Percentiles rank a stretch among this genome's conserved stretches.
These are phyloP conservation scores for Artemisia argyi DNA, from an alignment of 129 eudicot species.

Conservation along the genomic window DNA sequence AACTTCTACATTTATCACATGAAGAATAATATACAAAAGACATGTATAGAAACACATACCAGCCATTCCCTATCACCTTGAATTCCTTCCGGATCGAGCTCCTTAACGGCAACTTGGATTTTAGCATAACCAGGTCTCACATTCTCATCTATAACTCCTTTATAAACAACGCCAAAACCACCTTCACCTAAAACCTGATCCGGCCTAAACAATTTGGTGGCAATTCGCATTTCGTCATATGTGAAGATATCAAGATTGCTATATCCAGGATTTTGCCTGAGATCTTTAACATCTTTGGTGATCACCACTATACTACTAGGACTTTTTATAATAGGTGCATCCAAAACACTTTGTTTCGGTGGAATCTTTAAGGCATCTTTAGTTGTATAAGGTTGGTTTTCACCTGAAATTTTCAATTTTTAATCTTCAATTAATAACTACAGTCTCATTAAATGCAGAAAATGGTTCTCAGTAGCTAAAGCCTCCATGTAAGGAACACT, in stretches of 20 bases:
- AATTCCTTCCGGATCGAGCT: constrained; percentile 79
- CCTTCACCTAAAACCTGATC: constrained; percentile 88
- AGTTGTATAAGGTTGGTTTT: constrained; percentile 21
- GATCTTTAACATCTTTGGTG: constrained; percentile 66
- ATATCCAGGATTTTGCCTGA: constrained; percentile 63
- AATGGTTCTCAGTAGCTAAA: not conserved
- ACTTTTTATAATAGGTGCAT: constrained; percentile 14
- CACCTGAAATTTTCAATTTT: constrained; percentile 40
- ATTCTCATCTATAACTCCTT: constrained; percentile 74
- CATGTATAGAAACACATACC: constrained; percentile 41
- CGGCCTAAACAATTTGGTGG: constrained; percentile 74
- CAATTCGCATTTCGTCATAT: constrained; percentile 81
- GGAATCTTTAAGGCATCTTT: constrained; percentile 42
- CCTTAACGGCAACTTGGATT: constrained; percentile 76
- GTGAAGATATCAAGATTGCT: constrained; percentile 78
- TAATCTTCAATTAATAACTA: constrained; percentile 10
- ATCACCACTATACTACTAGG: constrained; percentile 45
- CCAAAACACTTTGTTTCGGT: constrained; percentile 20
- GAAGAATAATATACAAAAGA: not conserved
- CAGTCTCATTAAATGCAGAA: not conserved
- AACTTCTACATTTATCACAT: too few species aligned
- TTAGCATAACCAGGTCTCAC: constrained; percentile 70
- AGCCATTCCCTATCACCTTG: constrained; percentile 99
- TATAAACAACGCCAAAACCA: constrained; percentile 90
- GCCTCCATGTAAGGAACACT: not conserved